Evolutionary conservation across 768 basidiomycete genomes (phyloP), one percentile per base, ranked within the genome.

Genomic region (Chalciporus pseudorubinellus): DNA sequence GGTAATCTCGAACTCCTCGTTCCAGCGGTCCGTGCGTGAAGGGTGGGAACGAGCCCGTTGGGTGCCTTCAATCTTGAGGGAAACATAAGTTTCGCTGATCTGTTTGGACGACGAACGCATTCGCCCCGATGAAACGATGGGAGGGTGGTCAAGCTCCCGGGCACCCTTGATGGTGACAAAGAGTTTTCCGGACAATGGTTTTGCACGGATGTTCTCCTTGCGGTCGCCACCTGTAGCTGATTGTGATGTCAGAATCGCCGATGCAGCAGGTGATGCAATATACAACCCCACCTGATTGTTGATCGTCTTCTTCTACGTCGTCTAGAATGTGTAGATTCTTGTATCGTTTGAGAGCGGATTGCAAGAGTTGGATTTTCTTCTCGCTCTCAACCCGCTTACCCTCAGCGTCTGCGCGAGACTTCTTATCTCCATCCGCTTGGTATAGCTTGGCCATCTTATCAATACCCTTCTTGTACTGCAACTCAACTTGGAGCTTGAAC

Each of bases 381-480:
- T 98, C 93, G 67, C 89, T 93, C 72, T 99, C 97, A 24, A 95
- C 78, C 56, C 87, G 83, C 73, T 99, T 98, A 67, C 85, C 85
- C 66, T 95, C 93, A 2, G 95, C 93, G 67, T 98, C 95, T 12
- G 83, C 84, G 63, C 89, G 83, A 39, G 94, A 89, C 68, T 92
- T 92, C 81, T 95, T 95, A 76, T 99, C 97, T 48, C 95, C 95
- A 63, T 99, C 97, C 6, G 89, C 91, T 62, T 92, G 85, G 69
- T 98, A 98, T 28, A 98, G 79, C 71, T 90, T 95, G 33, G 87
- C 90, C 97, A 99, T 99, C 77, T 98, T 98, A 73, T 98, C 95
- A 57, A 98, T 97, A 38, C 97, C 97, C 68, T 87, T 82, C 77
- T 95, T 95, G 77, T 98, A 98, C 73, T 98, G 94, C 74, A 89